Base-by-base conservation (phyloP, 1,284 basidiomycete genomes). In the Malassezia dermatis region DNA sequence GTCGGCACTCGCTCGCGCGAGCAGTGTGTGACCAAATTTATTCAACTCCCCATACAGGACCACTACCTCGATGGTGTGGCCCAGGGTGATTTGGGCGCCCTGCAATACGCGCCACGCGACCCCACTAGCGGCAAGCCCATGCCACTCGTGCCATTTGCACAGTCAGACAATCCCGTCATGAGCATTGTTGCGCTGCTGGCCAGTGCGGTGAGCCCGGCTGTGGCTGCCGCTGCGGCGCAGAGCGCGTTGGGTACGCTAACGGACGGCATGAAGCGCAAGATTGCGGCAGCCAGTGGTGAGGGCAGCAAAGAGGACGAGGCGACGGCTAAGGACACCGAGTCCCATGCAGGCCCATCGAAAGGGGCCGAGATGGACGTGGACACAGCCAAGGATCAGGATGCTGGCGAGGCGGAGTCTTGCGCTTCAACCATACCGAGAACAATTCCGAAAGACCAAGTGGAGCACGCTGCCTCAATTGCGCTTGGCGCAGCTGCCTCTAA, bases 81-180 rank as follows among this genome's bases (percentile, higher is more conserved):
- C 24, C 71, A 74, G 47, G 64, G 69, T 12, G 75, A 80, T 51
- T 81, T 88, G 71, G 90, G 89, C 7, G 81, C 86, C 0, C 77
- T 95, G 53, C 79, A 86, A 62, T 90, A 86, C 61, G 62, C 66
- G 10, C 58, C 64, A 17, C 60, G 65, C 17, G 71, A 73, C 35
- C 53, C 53, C 23, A 42, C 42, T 3, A 42, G 51, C 8, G 65
- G 61, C 31, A 32, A 49, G 32, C 28, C n/a, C 11, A 63, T 61
- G 47, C 51, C 67, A 4, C 62, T 65, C 19, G 59, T 73, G 23
- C 93, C 93, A 0, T 94, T 96, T 72, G 86, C 90, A 62, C 86
- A 90, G 70, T 84, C 87, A 1, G 94, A 96, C 71, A 98, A 98
- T 74, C 93, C 93, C 0, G 89, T 98, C 30, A 90, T 98, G 89